phyloP scores from a whole-genome alignment of 2,329 filamentous ascomycete species.

The Aspergillus costaricaensis region DNA sequence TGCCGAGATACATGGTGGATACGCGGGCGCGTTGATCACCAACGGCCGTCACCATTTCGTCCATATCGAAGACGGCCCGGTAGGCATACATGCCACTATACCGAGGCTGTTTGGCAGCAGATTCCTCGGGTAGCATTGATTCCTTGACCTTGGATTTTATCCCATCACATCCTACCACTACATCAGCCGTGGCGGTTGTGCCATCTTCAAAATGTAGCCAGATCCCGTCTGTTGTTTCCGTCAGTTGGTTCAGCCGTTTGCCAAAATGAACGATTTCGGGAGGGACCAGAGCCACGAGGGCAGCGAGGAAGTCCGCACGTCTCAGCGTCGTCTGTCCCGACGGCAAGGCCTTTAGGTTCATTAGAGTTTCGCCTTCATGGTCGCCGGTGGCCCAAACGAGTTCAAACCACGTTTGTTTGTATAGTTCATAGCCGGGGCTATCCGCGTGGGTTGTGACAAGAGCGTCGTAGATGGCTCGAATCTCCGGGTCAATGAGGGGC shows the following conservation, averaged over 20 bases:
- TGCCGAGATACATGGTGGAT: slow-evolving; percentile 34
- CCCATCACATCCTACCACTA: slow-evolving; percentile 42
- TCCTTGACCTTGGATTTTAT: slow-evolving; percentile 35
- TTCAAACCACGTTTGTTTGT: slow-evolving; percentile 37
- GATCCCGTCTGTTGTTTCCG: slow-evolving; percentile 18
- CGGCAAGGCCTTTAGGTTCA: slow-evolving; percentile 34
- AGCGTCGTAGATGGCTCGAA: slow-evolving; percentile 33
- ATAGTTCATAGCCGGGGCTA: slow-evolving; percentile 33
- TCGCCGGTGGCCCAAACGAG: slow-evolving; percentile 20
- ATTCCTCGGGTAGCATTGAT: slow-evolving; percentile 25
- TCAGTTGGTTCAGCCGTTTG: slow-evolving; percentile 31
- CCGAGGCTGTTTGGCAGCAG: slow-evolving; percentile 16
- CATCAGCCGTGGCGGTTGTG: slow-evolving; percentile 28
- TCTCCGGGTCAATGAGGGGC: slow-evolving; percentile 52
- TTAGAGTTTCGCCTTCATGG: slow-evolving; percentile 25
- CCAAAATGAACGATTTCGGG: slow-evolving; percentile 33
- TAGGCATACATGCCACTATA: slow-evolving; percentile 41
- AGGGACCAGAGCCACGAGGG: slow-evolving; percentile 34
- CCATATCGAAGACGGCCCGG: slow-evolving; percentile 39
- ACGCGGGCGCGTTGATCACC: slow-evolving; percentile 35
- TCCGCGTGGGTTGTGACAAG: slow-evolving; percentile 38
- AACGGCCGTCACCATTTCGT: slow-evolving; percentile 33
- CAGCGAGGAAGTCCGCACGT: slow-evolving; percentile 37
- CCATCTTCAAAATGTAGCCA: slow-evolving; percentile 36
- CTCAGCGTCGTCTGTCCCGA: slow-evolving; percentile 37